Percentiles rank a stretch among this genome's conserved stretches.
phyloP scores from a whole-genome alignment of 352 stramenopile species.

The Phytophthora quininea region DNA sequence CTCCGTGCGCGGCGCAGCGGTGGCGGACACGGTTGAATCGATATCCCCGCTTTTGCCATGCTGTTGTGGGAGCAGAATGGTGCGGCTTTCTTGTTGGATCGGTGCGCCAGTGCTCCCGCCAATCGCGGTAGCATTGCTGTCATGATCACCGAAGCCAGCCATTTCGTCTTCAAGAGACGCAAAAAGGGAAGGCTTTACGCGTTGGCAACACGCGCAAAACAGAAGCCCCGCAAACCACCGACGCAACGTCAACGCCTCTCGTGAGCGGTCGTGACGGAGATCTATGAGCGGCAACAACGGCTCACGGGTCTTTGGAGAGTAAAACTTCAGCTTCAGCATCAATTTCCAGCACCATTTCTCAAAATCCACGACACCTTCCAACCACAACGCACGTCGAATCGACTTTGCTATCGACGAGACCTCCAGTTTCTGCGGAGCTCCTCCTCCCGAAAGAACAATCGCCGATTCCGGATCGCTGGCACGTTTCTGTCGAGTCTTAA shows the following conservation, averaged over 20 bases:
- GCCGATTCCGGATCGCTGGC: conserved; percentile 44
- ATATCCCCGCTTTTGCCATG: conserved; percentile 29
- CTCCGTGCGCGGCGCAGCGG: conserved; percentile 68
- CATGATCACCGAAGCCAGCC: conserved; percentile 14
- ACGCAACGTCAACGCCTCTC: conserved; percentile 74
- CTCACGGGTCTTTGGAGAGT: conserved; percentile 69
- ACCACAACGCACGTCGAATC: conserved; percentile 71
- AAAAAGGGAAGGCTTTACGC: conserved; percentile 67
- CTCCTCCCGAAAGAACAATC: conserved; percentile 48
- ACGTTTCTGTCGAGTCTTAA: conserved; percentile 57
- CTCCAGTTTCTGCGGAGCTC: conserved; percentile 58
- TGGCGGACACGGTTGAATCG: conserved; percentile 32
- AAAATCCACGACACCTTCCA: conserved; percentile 76
- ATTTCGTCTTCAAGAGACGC: conserved; percentile 50
- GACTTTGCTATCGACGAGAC: conserved; percentile 72
- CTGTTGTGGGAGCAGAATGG: conserved; percentile 36
- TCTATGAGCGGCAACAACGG: conserved; percentile 76
- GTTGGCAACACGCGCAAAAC: conserved; percentile 34
- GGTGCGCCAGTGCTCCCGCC: conserved; percentile 40
- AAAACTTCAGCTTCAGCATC: conserved; percentile 86
- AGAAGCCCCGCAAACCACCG: conserved; percentile 68
- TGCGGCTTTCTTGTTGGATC: conserved; percentile 39
- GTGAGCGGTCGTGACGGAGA: conserved; percentile 72
- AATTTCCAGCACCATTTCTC: conserved; percentile 86
- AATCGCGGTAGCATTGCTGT: conserved; percentile 3